Conservation (phyloP, 2,329 filamentous ascomycete species). For the Aureobasidium zeae region DNA sequence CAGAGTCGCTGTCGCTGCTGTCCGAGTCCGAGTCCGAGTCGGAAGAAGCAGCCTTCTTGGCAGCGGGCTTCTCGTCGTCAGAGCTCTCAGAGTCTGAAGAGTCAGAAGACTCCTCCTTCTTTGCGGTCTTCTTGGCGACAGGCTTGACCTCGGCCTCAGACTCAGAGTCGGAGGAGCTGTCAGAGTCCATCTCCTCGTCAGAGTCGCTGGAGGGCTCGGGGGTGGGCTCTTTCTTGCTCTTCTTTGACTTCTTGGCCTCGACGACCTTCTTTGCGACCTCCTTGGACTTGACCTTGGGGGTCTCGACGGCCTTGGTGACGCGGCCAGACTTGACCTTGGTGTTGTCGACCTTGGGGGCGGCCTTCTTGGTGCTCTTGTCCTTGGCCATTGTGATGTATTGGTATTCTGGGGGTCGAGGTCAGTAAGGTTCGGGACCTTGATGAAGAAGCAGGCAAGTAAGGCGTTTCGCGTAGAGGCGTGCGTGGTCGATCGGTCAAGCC, state of each 20-base stretch:
- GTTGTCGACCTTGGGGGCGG: conserved; percentile 27
- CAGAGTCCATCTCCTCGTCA: conserved; percentile 29
- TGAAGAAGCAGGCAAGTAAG: conserved; percentile 1
- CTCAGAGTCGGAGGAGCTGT: conserved; percentile 23
- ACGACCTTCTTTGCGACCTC: conserved; percentile 53
- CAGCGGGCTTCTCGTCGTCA: conserved; percentile 26
- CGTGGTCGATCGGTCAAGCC: conserved; percentile 13
- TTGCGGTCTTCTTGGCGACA: conserved; percentile 22
- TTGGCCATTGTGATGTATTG: conserved; percentile 30
- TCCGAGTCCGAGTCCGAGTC: conserved; percentile 22
- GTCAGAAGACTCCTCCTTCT: conserved; percentile 18
- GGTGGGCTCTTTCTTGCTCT: conserved; percentile 39
- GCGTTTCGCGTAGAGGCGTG: conserved; percentile 7
- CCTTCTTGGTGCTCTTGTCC: conserved; percentile 32
- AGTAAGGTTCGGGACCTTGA: conserved; percentile 4
- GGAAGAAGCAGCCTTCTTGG: conserved; percentile 25
- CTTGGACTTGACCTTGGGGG: conserved; percentile 58
- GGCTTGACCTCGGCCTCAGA: conserved; percentile 27
- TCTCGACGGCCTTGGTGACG: conserved; percentile 58
- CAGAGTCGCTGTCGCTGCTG: conserved; percentile 17
- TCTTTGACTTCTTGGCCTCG: conserved; percentile 41
- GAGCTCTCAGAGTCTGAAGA: conserved; percentile 20
- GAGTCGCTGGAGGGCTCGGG: conserved; percentile 33
- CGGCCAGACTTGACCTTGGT: conserved; percentile 51
- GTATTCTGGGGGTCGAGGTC: conserved; percentile 5